Conservation (phyloP, 257 asterid genomes). For the Knoxia roxburghii region DNA sequence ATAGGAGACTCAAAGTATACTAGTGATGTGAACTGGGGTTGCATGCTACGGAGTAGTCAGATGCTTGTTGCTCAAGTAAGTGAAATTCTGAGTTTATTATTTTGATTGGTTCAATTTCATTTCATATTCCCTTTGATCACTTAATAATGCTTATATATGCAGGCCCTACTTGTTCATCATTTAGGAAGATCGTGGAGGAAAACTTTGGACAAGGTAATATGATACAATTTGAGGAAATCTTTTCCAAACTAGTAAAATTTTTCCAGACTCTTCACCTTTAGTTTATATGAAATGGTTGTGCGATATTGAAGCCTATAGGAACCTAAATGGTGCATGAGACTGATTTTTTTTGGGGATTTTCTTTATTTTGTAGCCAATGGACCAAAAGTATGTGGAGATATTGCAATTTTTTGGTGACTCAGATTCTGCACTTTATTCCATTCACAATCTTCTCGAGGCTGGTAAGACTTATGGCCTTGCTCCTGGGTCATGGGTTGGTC, state of each 20-base stretch:
- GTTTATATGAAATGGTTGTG: not conserved
- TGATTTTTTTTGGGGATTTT: not conserved
- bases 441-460: conserved; percentile 92
- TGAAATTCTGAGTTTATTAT: conserved; percentile 12
- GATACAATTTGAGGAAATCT: not conserved
- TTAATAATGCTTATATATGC: conserved; percentile 9
- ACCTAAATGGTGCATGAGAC: too few relatives aligned
- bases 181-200: conserved; percentile 96
- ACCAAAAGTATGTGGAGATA: conserved; percentile 59
- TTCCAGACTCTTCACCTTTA: not conserved
- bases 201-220: conserved; percentile 57
- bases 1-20: conserved; percentile 74
- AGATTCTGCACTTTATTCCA: conserved; percentile 71
- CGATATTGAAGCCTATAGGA: not conserved
- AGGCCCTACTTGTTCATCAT: conserved; percentile 79
- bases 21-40: conserved; percentile 94
- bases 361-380: conserved; percentile 55
- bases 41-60: conserved; percentile 99
- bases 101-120: not conserved
- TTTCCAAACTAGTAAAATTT: not conserved
- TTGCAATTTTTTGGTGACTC: conserved; percentile 84
- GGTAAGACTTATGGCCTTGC: conserved; percentile 87
- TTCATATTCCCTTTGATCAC: not conserved
- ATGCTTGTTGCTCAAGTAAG: conserved; percentile 97
- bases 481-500: conserved; percentile 98